These are phyloP conservation scores for Phylloporus sp. DNA, from an alignment of 1,284 basidiomycete genomes.

Conservation along the genomic window DNA sequence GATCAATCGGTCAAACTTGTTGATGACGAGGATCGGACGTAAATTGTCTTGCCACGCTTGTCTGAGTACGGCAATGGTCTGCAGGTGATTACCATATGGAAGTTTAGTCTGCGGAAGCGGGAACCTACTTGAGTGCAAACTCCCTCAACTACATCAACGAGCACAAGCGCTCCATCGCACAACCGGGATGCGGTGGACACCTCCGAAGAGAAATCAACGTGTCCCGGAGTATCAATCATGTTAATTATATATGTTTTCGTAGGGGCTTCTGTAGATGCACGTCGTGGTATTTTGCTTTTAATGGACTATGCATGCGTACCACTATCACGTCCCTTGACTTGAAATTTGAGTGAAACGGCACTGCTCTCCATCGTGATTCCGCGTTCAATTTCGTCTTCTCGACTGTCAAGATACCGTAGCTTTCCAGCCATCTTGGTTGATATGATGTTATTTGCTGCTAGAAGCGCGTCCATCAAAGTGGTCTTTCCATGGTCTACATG, in stretches of 20 bases:
- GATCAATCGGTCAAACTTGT: slow-evolving; percentile 96
- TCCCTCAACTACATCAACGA: slow-evolving; percentile 99
- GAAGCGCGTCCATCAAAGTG: slow-evolving; percentile 92
- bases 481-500: slow-evolving; percentile 95
- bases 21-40: slow-evolving; percentile 93
- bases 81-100: slow-evolving; percentile 5
- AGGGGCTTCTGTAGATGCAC: slow-evolving; percentile 54
- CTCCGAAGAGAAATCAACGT: slow-evolving; percentile 98
- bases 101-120: background rate
- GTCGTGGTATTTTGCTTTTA: slow-evolving; percentile 33
- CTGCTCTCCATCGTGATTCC: slow-evolving; percentile 99
- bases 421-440: slow-evolving; percentile 95
- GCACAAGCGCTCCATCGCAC: slow-evolving; percentile 94
- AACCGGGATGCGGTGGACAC: slow-evolving; percentile 94
- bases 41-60: slow-evolving; percentile 95
- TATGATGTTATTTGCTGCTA: slow-evolving; percentile 98
- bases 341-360: slow-evolving; percentile 88
- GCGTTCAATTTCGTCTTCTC: slow-evolving; percentile 97
- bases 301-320: slow-evolving; percentile 47
- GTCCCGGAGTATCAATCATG: slow-evolving; percentile 98
- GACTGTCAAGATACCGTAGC: slow-evolving; percentile 93
- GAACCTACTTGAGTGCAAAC: slow-evolving; percentile 91
- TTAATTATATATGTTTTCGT: slow-evolving; percentile 83
- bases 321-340: slow-evolving; percentile 67
- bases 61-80: slow-evolving; percentile 95